phyloP scores from a whole-genome alignment of 495 filamentous ascomycete species.

The Hyaloscypha bicolor region DNA sequence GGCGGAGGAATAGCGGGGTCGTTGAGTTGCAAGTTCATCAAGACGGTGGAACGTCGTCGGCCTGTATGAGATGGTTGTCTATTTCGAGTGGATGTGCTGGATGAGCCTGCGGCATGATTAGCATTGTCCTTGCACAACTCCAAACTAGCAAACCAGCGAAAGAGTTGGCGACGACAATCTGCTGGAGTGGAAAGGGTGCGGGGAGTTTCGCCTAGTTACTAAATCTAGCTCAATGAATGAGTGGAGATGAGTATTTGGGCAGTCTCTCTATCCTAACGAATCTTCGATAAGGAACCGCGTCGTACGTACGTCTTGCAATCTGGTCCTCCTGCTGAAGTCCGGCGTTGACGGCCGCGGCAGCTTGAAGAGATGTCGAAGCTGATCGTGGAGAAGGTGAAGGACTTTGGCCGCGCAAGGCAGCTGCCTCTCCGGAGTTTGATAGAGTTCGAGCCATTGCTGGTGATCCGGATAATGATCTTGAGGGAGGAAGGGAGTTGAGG shows the following conservation, averaged over 20 bases:
- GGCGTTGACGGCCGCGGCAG: slow-evolving; percentile 70
- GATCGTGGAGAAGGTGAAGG: slow-evolving; percentile 59
- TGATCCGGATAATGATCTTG: slow-evolving; percentile 42
- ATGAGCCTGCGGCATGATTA: slow-evolving; percentile 45
- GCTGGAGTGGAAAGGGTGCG: neutral
- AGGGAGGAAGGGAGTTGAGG: slow-evolving; percentile 74
- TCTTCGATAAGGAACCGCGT: neutral
- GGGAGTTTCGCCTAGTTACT: neutral
- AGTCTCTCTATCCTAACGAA: neutral
- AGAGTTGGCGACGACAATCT: neutral
- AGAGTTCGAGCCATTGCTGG: slow-evolving; percentile 46
- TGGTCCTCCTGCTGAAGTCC: slow-evolving; percentile 64
- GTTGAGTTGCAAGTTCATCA: slow-evolving; percentile 74
- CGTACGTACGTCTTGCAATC: slow-evolving; percentile 43
- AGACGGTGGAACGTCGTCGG: slow-evolving; percentile 66
- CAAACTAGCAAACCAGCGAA: neutral
- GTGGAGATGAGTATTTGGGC: neutral
- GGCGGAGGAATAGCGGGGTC: slow-evolving; percentile 63
- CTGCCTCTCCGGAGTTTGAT: slow-evolving; percentile 35
- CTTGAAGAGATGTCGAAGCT: slow-evolving; percentile 64
- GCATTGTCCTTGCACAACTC: neutral
- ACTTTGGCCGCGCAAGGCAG: slow-evolving; percentile 42
- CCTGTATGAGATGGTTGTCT: slow-evolving; percentile 58
- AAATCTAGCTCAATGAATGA: neutral
- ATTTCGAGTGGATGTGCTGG: slow-evolving; percentile 55